A percentile compares a stretch with the other conserved stretches of the same genome.
Evolutionary conservation across 23 red algal genomes (phyloP).

Genomic region (Gracilaria caudata): DNA sequence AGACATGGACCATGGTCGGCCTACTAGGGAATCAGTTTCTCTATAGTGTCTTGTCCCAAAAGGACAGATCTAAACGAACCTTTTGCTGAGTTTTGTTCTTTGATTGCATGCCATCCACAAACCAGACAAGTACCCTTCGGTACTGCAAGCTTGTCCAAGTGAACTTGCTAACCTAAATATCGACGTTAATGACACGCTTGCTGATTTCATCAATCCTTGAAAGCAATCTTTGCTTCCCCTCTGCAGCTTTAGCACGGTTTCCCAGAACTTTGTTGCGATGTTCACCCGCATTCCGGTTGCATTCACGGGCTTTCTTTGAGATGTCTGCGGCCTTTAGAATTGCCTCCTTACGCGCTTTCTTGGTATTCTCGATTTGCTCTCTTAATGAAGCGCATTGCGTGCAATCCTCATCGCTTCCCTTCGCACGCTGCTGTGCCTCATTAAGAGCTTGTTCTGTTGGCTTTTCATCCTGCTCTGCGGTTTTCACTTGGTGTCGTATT

Average conservation of each 20-base stretch:
- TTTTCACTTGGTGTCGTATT: not conserved
- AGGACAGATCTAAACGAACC: not conserved
- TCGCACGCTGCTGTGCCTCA: not conserved
- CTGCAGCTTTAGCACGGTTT: not conserved
- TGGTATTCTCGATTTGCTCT: not conserved
- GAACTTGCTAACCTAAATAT: not conserved
- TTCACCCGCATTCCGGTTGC: slow-evolving; percentile 10
- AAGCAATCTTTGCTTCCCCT: not conserved
- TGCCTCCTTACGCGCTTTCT: not conserved
- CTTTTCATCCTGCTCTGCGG: not conserved
- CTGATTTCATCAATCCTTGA: not conserved
- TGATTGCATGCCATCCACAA: not conserved
- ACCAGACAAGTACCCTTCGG: not conserved
- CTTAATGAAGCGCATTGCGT: not conserved
- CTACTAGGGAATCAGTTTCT: not conserved
- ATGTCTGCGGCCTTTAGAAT: not conserved
- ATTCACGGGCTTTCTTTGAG: not conserved
- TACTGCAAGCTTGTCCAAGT: not conserved
- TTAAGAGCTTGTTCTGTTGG: not conserved
- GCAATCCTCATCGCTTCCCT: not conserved
- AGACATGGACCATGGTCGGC: no score
- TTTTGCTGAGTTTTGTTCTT: not conserved
- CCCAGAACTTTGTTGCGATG: slow-evolving; percentile 7
- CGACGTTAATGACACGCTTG: slow-evolving; percentile 3
- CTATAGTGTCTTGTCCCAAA: not conserved